Conservation (phyloP, 1,284 basidiomycete species). For the Lignosus rhinocerotis region DNA sequence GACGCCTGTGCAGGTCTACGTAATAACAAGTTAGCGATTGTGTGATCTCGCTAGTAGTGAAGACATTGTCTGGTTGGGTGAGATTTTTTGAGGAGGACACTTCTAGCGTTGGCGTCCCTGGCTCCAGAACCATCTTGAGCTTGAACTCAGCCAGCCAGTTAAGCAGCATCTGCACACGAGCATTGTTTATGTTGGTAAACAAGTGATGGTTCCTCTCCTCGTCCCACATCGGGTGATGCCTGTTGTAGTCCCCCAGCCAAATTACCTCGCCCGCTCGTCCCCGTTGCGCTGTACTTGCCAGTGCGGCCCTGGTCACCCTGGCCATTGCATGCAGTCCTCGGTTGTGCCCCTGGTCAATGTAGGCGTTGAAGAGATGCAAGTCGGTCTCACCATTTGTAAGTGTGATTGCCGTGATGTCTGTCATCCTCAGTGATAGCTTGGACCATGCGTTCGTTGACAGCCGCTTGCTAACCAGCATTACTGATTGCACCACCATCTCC, state of each 20-base stretch:
- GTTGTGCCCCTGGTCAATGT: constrained; percentile 29
- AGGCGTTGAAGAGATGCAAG: constrained; percentile 37
- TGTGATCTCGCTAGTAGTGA: too few relatives aligned
- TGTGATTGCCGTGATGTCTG: constrained; percentile 33
- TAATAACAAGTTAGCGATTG: too few relatives aligned
- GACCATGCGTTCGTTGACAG: constrained; percentile 31
- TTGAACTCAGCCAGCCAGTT: constrained; percentile 18
- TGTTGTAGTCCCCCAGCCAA: too few relatives aligned
- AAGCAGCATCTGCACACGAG: constrained; percentile 25
- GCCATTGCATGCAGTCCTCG: too few relatives aligned
- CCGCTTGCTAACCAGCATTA: constrained; percentile 32
- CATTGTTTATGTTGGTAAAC: constrained; percentile 16
- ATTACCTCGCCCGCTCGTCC: too few relatives aligned
- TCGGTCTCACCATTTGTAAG: constrained; percentile 10
- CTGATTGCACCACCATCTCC: constrained; percentile 18
- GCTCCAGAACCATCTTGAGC: constrained; percentile 32
- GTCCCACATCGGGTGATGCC: too few relatives aligned
- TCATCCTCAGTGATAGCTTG: constrained; percentile 21
- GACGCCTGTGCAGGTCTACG: too few relatives aligned
- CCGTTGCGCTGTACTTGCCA: too few relatives aligned
- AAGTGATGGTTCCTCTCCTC: constrained; percentile 10
- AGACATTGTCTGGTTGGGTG: too few relatives aligned
- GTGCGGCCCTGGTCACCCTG: too few relatives aligned
- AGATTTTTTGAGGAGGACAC: too few relatives aligned
- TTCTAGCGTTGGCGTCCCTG: not conserved